Percentiles rank a stretch among this genome's conserved stretches.
Conservation (phyloP, 2,329 filamentous ascomycete genomes). For the Arthrobotrys musiformis region DNA sequence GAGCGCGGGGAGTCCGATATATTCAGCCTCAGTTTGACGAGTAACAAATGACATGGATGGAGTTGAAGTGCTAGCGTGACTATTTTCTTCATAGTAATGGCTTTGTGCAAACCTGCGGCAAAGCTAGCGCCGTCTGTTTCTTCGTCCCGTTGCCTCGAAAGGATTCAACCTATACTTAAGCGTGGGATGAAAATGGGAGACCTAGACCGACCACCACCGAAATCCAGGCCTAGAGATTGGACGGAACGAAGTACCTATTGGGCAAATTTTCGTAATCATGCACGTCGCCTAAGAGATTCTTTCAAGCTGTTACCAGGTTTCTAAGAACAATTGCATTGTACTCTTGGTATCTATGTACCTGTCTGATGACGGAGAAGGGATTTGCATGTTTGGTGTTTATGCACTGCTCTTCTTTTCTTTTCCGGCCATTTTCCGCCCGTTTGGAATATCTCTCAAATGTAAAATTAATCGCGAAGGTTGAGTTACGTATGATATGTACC, state of each 20-base stretch:
- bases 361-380: neutral
- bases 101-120: constrained; percentile 9
- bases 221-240: too few species aligned
- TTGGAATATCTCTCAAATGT: neutral
- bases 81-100: neutral
- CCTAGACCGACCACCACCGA: neutral
- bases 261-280: constrained; percentile 4
- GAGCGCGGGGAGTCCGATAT: constrained; percentile 3
- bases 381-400: neutral
- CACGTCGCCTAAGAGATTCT: constrained; percentile 8
- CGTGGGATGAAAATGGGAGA: neutral
- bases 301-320: neutral
- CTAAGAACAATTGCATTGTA: neutral
- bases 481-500: neutral
- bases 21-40: neutral
- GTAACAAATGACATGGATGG: neutral
- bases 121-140: constrained; percentile 7
- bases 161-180: too few species aligned
- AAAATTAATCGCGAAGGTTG: neutral
- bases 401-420: neutral
- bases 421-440: neutral
- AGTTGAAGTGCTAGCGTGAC: neutral
- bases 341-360: neutral
- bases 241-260: neutral
- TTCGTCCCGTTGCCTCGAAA: neutral